Evolutionary conservation across 2,329 filamentous ascomycete genomes (phyloP), one percentile per base, ranked within the genome.

Genomic region (Fusarium sororula): DNA sequence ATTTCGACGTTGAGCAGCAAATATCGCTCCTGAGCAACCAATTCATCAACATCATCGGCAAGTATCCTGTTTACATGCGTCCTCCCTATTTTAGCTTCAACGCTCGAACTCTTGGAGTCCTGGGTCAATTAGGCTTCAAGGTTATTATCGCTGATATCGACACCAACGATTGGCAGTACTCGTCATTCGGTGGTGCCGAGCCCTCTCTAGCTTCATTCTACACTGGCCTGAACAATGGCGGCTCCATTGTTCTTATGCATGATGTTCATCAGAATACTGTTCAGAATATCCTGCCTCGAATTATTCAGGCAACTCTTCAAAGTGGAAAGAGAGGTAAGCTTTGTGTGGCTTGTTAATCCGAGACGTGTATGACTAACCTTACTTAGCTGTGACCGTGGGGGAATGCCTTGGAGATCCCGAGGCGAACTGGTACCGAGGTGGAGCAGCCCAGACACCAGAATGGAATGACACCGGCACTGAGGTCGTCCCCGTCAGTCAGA

Each of bases 111-210:
- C 66, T 70, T 9, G 45, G 12, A 20, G 50, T 70, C 1, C 24
- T 70, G 2, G 66, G 66, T 50, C 45, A 37, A 5, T 5, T 70
- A 45, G 67, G 66, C 39, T 70, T 48, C 28, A 70, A 70, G 51
- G 66, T 70, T 24, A 45, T 70, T 35, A 70, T 66, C n/a, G 67
- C 67, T 70, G 67, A 70, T 59, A 66, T 70, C 45, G 59, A 70
- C 66, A 70, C 67, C 51, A 22, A 70, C 37, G 67, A 70, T 35
- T 70, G 67, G 67, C 41, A 35, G 18, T 54, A 70, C 7, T 58
- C 38, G 35, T 64, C 67, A 13, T 55, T 26, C 17, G 66, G 67
- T 11, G 67, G 53, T 50, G 51, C 44, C 24, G 66, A 58, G 14
- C 22, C 45, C 11, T 64, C 67, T 28, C 0, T 70, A 66, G 59